Percentiles rank a stretch among this genome's conserved stretches.
phyloP scores from a whole-genome alignment of 1,284 basidiomycete genomes.

The Pyrrhoderma noxium region DNA sequence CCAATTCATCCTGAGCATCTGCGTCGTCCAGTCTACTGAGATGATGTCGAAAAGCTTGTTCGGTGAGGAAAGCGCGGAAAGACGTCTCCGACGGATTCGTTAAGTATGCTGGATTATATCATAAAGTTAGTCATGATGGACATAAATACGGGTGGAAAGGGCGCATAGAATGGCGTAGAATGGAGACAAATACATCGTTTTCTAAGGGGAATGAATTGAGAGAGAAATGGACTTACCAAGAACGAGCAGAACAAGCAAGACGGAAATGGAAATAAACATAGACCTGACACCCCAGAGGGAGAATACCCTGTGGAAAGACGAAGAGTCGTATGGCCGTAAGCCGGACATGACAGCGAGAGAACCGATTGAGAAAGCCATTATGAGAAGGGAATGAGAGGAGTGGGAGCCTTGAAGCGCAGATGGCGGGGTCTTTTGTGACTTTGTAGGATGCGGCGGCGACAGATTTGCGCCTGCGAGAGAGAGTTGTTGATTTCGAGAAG shows the following conservation, averaged over 20 bases:
- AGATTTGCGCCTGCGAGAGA: constrained; percentile 1
- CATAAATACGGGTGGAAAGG: neutral
- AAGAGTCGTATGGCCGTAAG: constrained; percentile 43
- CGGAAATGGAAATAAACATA: constrained; percentile 57
- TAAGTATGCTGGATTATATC: constrained; percentile 65
- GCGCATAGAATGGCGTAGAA: constrained; percentile 14
- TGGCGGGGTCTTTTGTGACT: constrained; percentile 13
- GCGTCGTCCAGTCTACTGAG: constrained; percentile 79
- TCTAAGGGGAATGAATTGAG: constrained; percentile 7
- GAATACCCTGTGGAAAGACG: constrained; percentile 40
- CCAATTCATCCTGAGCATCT: constrained; percentile 34
- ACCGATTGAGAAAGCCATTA: constrained; percentile 59
- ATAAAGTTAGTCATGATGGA: neutral
- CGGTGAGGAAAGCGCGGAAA: constrained; percentile 90
- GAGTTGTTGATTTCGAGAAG: neutral
- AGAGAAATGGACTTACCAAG: constrained; percentile 47
- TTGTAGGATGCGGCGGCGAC: neutral
- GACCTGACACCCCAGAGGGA: constrained; percentile 59
- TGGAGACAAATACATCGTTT: constrained; percentile 3
- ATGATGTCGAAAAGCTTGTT: constrained; percentile 91
- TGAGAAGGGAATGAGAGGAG: constrained; percentile 30
- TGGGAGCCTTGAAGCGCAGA: constrained; percentile 4
- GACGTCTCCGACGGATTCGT: constrained; percentile 90
- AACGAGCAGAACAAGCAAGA: constrained; percentile 59
- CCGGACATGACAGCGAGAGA: constrained; percentile 55